phyloP scores from a whole-genome alignment of 345 rosid species.

The Lagerstroemia speciosa region DNA sequence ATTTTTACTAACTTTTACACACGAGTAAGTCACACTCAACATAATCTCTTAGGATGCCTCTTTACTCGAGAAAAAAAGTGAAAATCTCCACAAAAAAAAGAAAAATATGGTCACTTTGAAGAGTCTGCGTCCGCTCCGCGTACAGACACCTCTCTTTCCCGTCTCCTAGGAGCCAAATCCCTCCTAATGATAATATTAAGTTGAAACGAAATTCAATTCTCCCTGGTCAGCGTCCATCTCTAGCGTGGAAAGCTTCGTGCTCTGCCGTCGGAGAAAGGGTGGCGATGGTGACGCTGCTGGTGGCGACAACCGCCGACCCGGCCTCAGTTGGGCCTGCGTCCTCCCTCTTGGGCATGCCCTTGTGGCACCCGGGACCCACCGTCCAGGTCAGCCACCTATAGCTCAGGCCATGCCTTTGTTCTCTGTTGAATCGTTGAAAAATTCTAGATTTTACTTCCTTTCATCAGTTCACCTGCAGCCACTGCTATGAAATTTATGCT shows the following conservation, averaged over 20 bases:
- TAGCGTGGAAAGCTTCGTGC: neutral
- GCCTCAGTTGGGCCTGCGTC: conserved; percentile 64
- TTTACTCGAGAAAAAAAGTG: no score
- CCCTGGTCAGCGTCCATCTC: no score
- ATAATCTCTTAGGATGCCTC: no score
- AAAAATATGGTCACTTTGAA: neutral
- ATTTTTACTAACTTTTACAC: no score
- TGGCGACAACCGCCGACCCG: conserved; percentile 56
- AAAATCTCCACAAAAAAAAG: neutral
- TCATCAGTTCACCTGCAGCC: neutral
- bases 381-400: conserved; percentile 28
- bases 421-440: neutral
- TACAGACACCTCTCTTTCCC: neutral
- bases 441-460: neutral
- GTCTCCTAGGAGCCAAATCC: neutral
- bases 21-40: no score
- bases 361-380: conserved; percentile 38
- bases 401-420: neutral
- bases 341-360: conserved; percentile 54
- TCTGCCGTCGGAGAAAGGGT: neutral
- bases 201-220: no score
- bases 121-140: no score
- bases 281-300: conserved; percentile 55
- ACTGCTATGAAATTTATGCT: no score
- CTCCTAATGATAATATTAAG: no score